Evolutionary conservation across 306 rosid species (phyloP).

Genomic region (Datisca glomerata): DNA sequence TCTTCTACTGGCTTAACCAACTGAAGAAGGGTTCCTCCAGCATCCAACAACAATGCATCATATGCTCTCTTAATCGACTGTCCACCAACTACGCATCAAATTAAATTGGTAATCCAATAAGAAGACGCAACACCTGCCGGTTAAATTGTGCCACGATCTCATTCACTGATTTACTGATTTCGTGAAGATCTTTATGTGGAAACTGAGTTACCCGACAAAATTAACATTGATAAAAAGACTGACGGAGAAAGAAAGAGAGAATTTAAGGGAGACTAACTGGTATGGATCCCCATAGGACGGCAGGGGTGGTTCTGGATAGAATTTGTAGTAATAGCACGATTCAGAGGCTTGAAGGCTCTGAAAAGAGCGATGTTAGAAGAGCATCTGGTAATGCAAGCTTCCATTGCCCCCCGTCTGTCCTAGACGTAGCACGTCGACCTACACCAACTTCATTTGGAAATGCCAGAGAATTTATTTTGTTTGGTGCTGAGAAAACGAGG

Average conservation of each 20-base stretch:
- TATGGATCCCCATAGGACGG: conserved; percentile 23
- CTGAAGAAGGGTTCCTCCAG: conserved; percentile 95
- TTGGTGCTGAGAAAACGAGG: no score
- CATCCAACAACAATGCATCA: conserved; percentile 80
- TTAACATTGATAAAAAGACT: neutral
- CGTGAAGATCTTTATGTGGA: no score
- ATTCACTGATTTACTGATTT: neutral
- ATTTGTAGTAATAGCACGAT: neutral
- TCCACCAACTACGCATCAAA: conserved; percentile 16
- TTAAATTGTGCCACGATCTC: neutral
- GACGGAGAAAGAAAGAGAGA: conserved; percentile 1
- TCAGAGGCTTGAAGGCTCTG: conserved; percentile 28
- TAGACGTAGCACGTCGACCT: no score
- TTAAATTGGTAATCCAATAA: neutral
- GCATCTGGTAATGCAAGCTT: conserved; percentile 32
- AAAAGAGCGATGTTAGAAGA: conserved; percentile 24
- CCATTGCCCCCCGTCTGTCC: conserved; percentile 37
- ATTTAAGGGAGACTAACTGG: conserved; percentile 16
- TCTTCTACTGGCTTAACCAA: conserved; percentile 65
- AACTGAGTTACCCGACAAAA: no score
- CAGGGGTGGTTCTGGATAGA: conserved; percentile 14
- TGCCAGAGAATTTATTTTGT: no score
- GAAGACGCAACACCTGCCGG: neutral
- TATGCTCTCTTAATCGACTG: conserved; percentile 22
- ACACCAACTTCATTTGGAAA: no score